Evolutionary conservation across 139 green algal species (phyloP).

Genomic region (Micromonas pusilla): DNA sequence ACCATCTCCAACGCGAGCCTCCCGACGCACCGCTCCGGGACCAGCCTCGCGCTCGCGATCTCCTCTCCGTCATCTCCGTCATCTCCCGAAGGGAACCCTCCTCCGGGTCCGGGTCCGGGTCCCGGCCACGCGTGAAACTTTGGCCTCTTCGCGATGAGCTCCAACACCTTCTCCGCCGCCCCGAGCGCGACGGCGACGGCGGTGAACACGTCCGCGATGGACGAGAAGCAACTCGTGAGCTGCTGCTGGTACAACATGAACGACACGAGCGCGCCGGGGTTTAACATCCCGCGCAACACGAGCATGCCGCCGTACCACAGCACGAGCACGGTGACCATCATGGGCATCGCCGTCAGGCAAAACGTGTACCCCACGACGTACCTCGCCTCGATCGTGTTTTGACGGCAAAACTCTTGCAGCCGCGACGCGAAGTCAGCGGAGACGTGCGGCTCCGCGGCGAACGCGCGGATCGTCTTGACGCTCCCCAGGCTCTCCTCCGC

Average conservation of each 20-base stretch:
- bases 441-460: constrained; percentile 22
- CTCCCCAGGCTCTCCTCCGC: constrained; percentile 21
- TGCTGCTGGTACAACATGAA: constrained; percentile 5
- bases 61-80: not conserved
- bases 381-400: not conserved
- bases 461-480: constrained; percentile 22
- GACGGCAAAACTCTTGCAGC: not conserved
- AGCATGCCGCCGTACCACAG: not conserved
- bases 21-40: not conserved
- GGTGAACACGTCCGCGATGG: constrained; percentile 1
- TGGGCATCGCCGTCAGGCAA: constrained; percentile 6
- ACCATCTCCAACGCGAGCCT: constrained; percentile 30
- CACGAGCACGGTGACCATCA: not conserved
- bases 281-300: not conserved
- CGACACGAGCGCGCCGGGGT: not conserved
- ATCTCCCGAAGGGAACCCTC: no score
- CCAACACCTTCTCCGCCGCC: constrained; percentile 10
- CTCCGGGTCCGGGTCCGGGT: no score
- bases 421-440: not conserved
- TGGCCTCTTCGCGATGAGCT: not conserved
- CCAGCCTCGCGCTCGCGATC: not conserved
- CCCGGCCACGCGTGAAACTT: not conserved
- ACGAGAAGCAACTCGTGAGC: not conserved
- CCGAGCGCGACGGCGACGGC: not conserved
- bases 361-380: constrained; percentile 7